phyloP scores from a whole-genome alignment of 495 filamentous ascomycete genomes.

The Lepidopterella palustris region DNA sequence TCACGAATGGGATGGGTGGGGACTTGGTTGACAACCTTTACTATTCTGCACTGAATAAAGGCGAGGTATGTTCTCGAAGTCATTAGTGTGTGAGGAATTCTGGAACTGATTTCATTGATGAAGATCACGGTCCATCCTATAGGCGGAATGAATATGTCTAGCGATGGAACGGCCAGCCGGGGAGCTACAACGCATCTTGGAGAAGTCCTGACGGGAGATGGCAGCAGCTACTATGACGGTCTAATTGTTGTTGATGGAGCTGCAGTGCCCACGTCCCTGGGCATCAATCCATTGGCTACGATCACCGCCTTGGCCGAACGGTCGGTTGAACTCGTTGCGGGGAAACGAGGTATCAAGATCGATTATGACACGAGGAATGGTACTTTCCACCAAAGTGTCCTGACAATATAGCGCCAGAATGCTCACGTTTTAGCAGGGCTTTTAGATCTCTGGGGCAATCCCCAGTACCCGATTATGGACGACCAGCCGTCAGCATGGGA shows the following conservation, averaged over 20 bases:
- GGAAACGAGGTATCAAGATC: constrained; percentile 40
- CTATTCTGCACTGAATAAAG: no score
- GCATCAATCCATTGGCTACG: constrained; percentile 62
- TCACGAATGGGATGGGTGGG: no score
- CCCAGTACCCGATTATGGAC: no score
- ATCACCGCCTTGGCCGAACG: constrained; percentile 63
- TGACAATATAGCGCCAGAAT: no score
- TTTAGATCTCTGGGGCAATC: no score
- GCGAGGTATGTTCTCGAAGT: no score
- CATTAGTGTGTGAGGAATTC: no score
- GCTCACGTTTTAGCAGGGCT: no score
- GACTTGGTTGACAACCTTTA: no score
- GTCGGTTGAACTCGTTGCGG: constrained; percentile 46
- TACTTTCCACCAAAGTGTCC: constrained; percentile 40
- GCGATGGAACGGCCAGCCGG: constrained; percentile 48
- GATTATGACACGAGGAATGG: constrained; percentile 49
- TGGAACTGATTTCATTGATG: constrained; percentile 42
- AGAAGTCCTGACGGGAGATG: constrained; percentile 51
- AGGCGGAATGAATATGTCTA: constrained; percentile 59
- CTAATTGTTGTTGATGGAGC: constrained; percentile 58
- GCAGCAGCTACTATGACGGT: constrained; percentile 47
- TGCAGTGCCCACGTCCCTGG: constrained; percentile 56
- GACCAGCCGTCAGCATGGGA: no score
- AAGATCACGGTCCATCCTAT: constrained; percentile 64
- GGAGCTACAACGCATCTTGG: constrained; percentile 62